Percentiles rank a stretch among this genome's conserved stretches.
Conservation (phyloP, 768 basidiomycete species). For the Mycena polygramma region DNA sequence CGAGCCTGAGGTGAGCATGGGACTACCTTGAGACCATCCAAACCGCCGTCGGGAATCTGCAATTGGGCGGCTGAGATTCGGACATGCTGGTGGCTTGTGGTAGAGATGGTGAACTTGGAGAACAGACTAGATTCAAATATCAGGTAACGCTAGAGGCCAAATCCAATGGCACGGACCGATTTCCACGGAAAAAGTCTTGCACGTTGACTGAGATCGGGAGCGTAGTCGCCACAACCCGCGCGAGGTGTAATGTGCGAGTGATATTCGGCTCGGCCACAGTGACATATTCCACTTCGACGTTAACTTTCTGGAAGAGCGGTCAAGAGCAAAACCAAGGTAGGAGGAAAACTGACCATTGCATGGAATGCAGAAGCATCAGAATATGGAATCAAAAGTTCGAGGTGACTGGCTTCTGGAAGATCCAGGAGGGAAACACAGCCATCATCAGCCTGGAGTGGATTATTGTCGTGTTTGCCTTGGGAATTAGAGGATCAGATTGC, state of each 20-base stretch:
- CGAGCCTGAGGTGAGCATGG: slow-evolving; percentile 61
- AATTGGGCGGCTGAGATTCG: slow-evolving; percentile 76
- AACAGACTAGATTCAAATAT: slow-evolving; percentile 69
- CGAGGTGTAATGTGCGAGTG: slow-evolving; percentile 65
- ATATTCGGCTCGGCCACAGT: slow-evolving; percentile 67
- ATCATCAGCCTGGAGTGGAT: slow-evolving; percentile 53
- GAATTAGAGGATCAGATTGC: neutral
- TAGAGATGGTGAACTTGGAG: slow-evolving; percentile 91
- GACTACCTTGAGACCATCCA: slow-evolving; percentile 65
- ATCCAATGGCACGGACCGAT: slow-evolving; percentile 63
- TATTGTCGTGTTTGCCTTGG: slow-evolving; percentile 39
- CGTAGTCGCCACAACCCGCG: slow-evolving; percentile 71
- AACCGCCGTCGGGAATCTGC: slow-evolving; percentile 56
- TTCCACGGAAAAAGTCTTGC: slow-evolving; percentile 94
- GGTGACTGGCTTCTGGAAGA: slow-evolving; percentile 57
- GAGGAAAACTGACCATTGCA: slow-evolving; percentile 64
- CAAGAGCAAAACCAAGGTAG: slow-evolving; percentile 5
- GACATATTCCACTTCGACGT: slow-evolving; percentile 75
- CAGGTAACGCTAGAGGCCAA: slow-evolving; percentile 12
- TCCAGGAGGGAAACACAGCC: slow-evolving; percentile 62
- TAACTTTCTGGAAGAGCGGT: slow-evolving; percentile 68
- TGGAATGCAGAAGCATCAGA: slow-evolving; percentile 72
- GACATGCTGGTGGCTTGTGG: slow-evolving; percentile 83
- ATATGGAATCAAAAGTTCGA: slow-evolving; percentile 74
- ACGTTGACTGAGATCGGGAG: slow-evolving; percentile 94